Base-by-base conservation (phyloP, 345 rosid species). In the Streptanthus diversifolius region DNA sequence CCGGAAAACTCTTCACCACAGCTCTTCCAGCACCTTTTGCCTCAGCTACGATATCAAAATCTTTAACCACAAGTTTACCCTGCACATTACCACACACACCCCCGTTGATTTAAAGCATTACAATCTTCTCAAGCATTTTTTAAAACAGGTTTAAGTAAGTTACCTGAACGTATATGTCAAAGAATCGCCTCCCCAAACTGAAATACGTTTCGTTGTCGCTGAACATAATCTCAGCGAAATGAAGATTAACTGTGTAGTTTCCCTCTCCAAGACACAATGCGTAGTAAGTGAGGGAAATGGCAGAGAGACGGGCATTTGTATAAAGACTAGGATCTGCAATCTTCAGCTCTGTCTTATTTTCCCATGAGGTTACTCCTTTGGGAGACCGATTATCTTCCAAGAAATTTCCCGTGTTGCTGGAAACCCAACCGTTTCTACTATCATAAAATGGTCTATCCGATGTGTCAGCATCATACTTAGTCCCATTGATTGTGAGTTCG, bases 111-210 rank as follows among this genome's bases (percentile, higher is more conserved):
- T 77, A 8, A 40, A 32, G 33, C 37, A 52, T 33, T 53, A 9
- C 30, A 64, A 67, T 51, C 18, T 18, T 49, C 48, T 19, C 63
- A 14, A 1, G 53, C 36, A 54, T 36, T 45, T 68, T 19, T 21
- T 15, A 2, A 35, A 12, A 39, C 7, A 39, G 22, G 29, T 47
- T 36, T 14, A 5, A 24, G 44, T 5, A 56, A n/a, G 7, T n/a
- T 74, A 89, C 95, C 90, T 89, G 93, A 66, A 89, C 57, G 56
- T 84, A 86, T 63, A 89, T 82, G 80, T 91, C 85, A 41, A 89
- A 91, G 32, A 80, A 60, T 29, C 88, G 80, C 77, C 82, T 86
- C 30, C 97, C 96, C n/a, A 84, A 68, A 74, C 81, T 85, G 12
- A 0, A 1, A 60, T 59, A 86, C 3, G 78, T 72, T 35, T 69